Evolutionary conservation across 2,329 filamentous ascomycete genomes (phyloP), one percentile per base, ranked within the genome.

Genomic region (Allantophomopsis cytisporea): DNA sequence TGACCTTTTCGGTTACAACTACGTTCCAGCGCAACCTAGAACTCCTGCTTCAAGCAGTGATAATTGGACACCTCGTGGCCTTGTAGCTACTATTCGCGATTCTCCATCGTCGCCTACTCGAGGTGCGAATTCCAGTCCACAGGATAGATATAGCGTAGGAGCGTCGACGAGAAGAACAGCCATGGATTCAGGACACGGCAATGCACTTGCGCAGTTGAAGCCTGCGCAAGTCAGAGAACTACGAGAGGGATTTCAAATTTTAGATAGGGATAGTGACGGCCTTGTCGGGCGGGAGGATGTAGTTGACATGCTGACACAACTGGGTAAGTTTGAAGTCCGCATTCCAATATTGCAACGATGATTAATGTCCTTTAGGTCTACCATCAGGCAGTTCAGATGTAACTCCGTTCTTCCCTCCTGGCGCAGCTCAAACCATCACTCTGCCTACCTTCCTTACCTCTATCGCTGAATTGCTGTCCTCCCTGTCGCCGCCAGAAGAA

Each of bases 201-300:
- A 69, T 50, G 67, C 76, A 12, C 64, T 87, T 35, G 78, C 80
- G 2, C 80, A 83, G 52, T 62, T 96, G 33, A 83, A 89, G 31
- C 78, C 85, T 2, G 69, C 83, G 3, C 85, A 95, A 50, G 76
- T 95, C 30, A 77, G 88, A 52, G 84, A 85, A 50, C 73, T 98
- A 60, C 76, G 91, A 44, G 89, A 96, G 56, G 86, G 83, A 0
- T 98, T 96, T 59, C 85, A 93, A 59, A 87, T 95, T 43, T 69
- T 98, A 36, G 91, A 96, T 59, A 73, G 85, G 43, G 81, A 91
- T 59, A 88, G 86, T 53, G 86, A 91, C 53, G 88, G 89, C 14
- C 66, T 74, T 38, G 80, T 98, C 44, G 83, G 80, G 48, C 72
- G 82, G 43, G 82, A 89, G 16, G 86, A 94, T 56, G 78, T 98